Conservation (phyloP, 225 moss, liverwort and hornwort species). For the Takakia lepidozioides region DNA sequence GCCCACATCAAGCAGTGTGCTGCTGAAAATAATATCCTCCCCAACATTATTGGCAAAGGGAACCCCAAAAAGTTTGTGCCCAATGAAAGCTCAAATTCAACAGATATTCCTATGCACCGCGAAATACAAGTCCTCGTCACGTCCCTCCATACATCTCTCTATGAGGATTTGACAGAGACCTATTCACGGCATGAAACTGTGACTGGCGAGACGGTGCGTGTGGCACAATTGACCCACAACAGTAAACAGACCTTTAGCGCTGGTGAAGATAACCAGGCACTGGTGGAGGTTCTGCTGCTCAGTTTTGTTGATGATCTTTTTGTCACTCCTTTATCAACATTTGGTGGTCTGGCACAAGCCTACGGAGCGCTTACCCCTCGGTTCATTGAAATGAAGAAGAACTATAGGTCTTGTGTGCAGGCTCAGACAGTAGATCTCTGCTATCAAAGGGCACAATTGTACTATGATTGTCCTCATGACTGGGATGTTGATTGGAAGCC, state of each 20-base stretch:
- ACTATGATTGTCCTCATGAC: slow-evolving; percentile 28
- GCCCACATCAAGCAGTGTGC: slow-evolving; percentile 37
- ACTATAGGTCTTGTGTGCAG: not conserved
- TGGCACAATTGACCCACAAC: slow-evolving; percentile 26
- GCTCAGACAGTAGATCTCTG: slow-evolving; percentile 33
- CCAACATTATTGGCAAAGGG: slow-evolving; percentile 5
- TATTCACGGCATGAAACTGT: slow-evolving; percentile 11
- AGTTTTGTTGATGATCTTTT: slow-evolving; percentile 42
- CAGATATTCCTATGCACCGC: too few species aligned
- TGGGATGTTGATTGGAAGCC: slow-evolving; percentile 1
- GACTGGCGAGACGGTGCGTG: slow-evolving; percentile 17
- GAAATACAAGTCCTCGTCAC: slow-evolving; percentile 27
- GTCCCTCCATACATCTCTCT: slow-evolving; percentile 36
- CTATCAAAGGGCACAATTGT: slow-evolving; percentile 19
- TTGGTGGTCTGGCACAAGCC: slow-evolving; percentile 41
- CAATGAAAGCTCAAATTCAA: too few species aligned
- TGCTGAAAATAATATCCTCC: slow-evolving; percentile 27
- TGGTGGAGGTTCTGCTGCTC: slow-evolving; percentile 34
- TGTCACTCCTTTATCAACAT: slow-evolving; percentile 35
- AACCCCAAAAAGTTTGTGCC: slow-evolving; percentile 1
- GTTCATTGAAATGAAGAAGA: slow-evolving; percentile 31
- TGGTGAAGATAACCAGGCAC: slow-evolving; percentile 22
- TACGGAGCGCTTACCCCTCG: slow-evolving; percentile 31
- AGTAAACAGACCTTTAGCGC: slow-evolving; percentile 21
- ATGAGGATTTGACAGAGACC: slow-evolving; percentile 16